phyloP scores from a whole-genome alignment of 768 basidiomycete species.

The Russula vinacea region DNA sequence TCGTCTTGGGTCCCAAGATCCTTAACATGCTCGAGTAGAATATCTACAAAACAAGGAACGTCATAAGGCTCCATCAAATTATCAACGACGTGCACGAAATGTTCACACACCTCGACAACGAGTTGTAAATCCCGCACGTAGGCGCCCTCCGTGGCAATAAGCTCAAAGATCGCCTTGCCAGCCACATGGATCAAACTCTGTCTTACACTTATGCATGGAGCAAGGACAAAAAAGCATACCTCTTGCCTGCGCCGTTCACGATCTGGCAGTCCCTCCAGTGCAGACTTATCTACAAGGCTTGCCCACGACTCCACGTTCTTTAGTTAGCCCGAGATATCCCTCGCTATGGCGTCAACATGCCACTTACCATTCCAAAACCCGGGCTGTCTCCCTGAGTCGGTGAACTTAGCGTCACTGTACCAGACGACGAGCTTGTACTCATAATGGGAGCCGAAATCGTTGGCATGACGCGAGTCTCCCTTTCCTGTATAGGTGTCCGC shows the following conservation, averaged over 20 bases:
- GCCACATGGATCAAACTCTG: not conserved
- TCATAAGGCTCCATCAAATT: not conserved
- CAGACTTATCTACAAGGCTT: slow-evolving; percentile 82
- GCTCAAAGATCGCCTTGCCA: slow-evolving; percentile 84
- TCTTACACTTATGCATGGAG: too few relatives aligned
- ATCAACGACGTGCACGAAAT: not conserved
- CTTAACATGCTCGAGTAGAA: slow-evolving; percentile 81
- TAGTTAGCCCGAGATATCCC: not conserved
- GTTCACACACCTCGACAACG: slow-evolving; percentile 70
- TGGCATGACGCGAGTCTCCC: slow-evolving; percentile 44
- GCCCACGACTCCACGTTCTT: slow-evolving; percentile 71
- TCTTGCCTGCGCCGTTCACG: slow-evolving; percentile 87
- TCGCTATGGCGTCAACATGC: not conserved
- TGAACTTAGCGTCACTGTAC: slow-evolving; percentile 23
- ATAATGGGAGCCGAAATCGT: slow-evolving; percentile 70
- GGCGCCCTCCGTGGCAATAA: slow-evolving; percentile 84
- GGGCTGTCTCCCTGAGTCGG: slow-evolving; percentile 50
- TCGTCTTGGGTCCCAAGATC: slow-evolving; percentile 69
- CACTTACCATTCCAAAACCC: slow-evolving; percentile 63
- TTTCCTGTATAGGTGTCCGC: slow-evolving; percentile 51
- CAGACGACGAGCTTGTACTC: slow-evolving; percentile 47
- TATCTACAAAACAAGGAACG: slow-evolving; percentile 45
- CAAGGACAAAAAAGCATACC: slow-evolving; percentile 40
- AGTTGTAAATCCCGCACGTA: slow-evolving; percentile 92
- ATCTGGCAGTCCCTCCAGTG: slow-evolving; percentile 73